Evolutionary conservation across 2,329 filamentous ascomycete species (phyloP).

Genomic region (Leptographium radiaticola): DNA sequence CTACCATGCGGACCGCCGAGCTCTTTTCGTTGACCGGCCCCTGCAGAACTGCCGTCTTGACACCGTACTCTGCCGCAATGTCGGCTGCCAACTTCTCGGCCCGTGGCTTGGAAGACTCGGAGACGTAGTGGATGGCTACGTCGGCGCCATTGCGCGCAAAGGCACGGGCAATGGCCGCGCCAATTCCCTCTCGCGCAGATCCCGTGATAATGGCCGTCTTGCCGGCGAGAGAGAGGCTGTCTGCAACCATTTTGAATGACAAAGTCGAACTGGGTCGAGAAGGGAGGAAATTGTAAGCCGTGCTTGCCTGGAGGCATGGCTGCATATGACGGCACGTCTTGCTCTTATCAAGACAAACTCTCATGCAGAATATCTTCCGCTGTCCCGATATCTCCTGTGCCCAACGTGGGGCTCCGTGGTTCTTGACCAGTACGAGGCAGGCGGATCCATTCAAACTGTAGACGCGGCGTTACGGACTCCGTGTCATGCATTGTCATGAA

Average conservation of each 20-base stretch:
- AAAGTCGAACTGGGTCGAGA: no score
- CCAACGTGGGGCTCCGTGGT: no score
- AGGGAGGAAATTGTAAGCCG: no score
- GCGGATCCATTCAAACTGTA: no score
- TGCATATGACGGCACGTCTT: no score
- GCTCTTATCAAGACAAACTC: no score
- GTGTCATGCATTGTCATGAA: no score
- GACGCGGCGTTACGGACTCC: no score
- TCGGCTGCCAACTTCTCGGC: conserved; percentile 18
- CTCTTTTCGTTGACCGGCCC: conserved; percentile 19
- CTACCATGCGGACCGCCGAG: conserved; percentile 20
- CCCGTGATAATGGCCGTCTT: conserved; percentile 32
- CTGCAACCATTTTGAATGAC: neutral
- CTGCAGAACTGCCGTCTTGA: conserved; percentile 18
- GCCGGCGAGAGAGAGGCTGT: conserved; percentile 21
- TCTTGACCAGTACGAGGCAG: no score
- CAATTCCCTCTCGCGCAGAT: conserved; percentile 29
- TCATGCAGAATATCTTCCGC: no score
- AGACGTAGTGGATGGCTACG: conserved; percentile 27
- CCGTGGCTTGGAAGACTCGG: conserved; percentile 17
- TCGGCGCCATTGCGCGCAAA: conserved; percentile 28
- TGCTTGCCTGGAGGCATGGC: no score
- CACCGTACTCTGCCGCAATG: conserved; percentile 15
- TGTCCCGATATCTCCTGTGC: no score
- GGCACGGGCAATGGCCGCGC: conserved; percentile 26